These are phyloP conservation scores for Arabidopsis suecica DNA, from an alignment of 345 rosid genomes.

Conservation along the genomic window DNA sequence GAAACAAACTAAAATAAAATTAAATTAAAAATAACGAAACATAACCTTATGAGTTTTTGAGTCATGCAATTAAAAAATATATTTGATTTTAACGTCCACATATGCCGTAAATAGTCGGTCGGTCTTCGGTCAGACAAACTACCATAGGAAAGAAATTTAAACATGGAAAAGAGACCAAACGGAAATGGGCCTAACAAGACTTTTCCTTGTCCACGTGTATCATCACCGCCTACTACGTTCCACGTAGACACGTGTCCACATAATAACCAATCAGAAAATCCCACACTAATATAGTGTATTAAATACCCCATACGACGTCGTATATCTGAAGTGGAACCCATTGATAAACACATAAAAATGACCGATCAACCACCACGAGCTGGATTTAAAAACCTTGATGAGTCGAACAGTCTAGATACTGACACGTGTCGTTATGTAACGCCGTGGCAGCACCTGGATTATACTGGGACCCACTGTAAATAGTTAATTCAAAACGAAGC, in stretches of 20 bases:
- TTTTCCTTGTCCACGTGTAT: not conserved
- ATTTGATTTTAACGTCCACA: not conserved
- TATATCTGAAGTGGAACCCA: conserved; percentile 24
- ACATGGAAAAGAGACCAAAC: conserved; percentile 1
- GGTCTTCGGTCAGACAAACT: conserved; percentile 36
- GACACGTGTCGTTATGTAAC: conserved; percentile 28
- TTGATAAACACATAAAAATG: not conserved
- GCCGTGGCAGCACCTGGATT: conserved; percentile 28
- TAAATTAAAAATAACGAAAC: not conserved
- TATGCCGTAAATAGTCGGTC: conserved; percentile 23
- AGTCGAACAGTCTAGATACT: conserved; percentile 18
- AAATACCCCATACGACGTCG: not conserved
- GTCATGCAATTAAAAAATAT: conserved; percentile 10
- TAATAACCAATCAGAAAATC: conserved; percentile 16
- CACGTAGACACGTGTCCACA: not conserved
- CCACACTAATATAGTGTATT: conserved; percentile 15
- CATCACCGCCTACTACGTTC: conserved; percentile 8
- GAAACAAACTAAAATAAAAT: not conserved
- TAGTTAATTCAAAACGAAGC: conserved; percentile 21
- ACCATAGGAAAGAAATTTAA: conserved; percentile 8
- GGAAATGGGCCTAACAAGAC: conserved; percentile 4
- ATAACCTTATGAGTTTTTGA: conserved; percentile 1
- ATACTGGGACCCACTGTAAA: conserved; percentile 1
- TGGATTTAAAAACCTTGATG: conserved; percentile 23
- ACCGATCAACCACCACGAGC: conserved; percentile 37